A percentile compares a stretch with the other conserved stretches of the same genome.
Evolutionary conservation across 768 basidiomycete species (phyloP).

Genomic region (Trametes maxima): DNA sequence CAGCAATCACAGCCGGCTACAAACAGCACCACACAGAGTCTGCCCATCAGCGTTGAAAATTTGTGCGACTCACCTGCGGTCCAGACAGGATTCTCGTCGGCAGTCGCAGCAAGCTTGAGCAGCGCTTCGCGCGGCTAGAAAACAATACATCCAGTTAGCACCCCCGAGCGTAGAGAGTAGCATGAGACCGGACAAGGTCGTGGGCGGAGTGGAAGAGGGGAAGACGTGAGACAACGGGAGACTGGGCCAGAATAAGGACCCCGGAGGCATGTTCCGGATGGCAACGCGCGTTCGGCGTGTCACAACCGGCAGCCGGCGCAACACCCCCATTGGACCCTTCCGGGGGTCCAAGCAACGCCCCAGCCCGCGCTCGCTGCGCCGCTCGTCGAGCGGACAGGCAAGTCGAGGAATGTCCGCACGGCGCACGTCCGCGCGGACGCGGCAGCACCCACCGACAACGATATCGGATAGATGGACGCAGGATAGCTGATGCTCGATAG

Average conservation of each 20-base stretch:
- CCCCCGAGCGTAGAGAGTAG: background rate
- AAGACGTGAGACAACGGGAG: constrained; percentile 12
- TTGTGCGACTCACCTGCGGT: constrained; percentile 67
- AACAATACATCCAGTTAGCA: constrained; percentile 12
- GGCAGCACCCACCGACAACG: constrained; percentile 4
- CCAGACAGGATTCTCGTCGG: constrained; percentile 82
- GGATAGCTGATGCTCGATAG: constrained; percentile 21
- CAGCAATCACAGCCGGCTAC: constrained; percentile 37
- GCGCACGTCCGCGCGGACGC: background rate
- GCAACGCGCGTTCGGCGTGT: constrained; percentile 28
- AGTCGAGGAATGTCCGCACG: background rate
- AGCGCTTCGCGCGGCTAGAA: constrained; percentile 92
- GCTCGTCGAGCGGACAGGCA: constrained; percentile 8
- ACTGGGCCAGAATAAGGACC: constrained; percentile 20
- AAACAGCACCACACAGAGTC: constrained; percentile 48
- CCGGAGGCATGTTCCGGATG: constrained; percentile 23
- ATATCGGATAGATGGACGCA: constrained; percentile 24
- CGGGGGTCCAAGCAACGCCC: background rate
- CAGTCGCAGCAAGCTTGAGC: constrained; percentile 84
- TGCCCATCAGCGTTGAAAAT: constrained; percentile 29
- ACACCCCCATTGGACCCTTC: constrained; percentile 16
- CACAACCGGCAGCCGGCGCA: constrained; percentile 23
- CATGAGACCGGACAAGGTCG: constrained; percentile 10
- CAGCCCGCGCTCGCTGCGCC: background rate
- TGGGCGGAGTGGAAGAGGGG: constrained; percentile 21